Evolutionary conservation across 1,284 basidiomycete species (phyloP).

Genomic region (Pyrrhoderma noxium): DNA sequence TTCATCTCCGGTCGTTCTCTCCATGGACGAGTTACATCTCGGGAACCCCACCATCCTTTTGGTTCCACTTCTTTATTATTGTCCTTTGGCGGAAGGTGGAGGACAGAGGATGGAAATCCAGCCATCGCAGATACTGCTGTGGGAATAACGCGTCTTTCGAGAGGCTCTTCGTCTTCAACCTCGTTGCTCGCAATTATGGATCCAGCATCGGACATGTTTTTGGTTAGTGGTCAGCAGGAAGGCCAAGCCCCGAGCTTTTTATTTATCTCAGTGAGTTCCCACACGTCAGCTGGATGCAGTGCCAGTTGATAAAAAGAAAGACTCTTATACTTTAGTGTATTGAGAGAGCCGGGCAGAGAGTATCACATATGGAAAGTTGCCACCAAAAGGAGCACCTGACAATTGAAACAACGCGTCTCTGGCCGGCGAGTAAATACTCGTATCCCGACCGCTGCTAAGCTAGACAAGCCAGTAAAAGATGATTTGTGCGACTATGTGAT

Average conservation of each 20-base stretch:
- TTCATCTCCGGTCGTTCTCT: slow-evolving; percentile 21
- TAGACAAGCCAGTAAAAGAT: too few species aligned
- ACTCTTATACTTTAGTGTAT: not conserved
- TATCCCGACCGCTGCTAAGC: too few species aligned
- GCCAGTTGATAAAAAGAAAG: not conserved
- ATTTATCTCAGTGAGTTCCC: not conserved
- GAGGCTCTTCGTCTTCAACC: not conserved
- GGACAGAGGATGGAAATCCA: slow-evolving; percentile 1
- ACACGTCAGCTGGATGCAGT: slow-evolving; percentile 3
- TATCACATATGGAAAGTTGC: slow-evolving; percentile 8
- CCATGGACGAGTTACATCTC: slow-evolving; percentile 28
- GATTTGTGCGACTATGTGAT: too few species aligned
- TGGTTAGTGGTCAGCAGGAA: not conserved
- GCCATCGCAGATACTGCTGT: slow-evolving; percentile 1
- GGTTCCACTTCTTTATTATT: not conserved
- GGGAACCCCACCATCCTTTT: slow-evolving; percentile 26
- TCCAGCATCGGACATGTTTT: slow-evolving; percentile 11
- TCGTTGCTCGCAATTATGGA: not conserved
- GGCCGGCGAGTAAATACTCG: too few species aligned
- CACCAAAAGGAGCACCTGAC: too few species aligned
- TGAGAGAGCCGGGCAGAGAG: slow-evolving; percentile 3
- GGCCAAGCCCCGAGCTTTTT: not conserved
- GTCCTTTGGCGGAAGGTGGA: not conserved
- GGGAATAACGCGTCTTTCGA: not conserved
- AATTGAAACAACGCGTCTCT: too few species aligned